Evolutionary conservation across 495 filamentous ascomycete genomes (phyloP).

Genomic region (Chlorociboria aeruginascens): DNA sequence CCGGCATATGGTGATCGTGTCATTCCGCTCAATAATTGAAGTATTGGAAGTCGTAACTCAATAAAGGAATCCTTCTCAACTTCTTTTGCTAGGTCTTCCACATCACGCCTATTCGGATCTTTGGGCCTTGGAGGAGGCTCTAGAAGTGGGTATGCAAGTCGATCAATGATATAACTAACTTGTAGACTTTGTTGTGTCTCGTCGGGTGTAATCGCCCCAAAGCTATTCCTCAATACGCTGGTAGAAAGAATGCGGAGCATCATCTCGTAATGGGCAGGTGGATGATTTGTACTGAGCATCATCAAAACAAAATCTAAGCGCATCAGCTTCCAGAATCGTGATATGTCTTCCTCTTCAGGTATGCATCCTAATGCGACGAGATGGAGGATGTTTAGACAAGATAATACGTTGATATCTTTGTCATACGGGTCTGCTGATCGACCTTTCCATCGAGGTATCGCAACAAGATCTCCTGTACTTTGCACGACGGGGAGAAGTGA

Average conservation of each 20-base stretch:
- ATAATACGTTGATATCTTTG: slow-evolving; percentile 9
- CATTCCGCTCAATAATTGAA: slow-evolving; percentile 15
- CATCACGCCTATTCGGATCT: too few species aligned
- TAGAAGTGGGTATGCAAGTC: slow-evolving; percentile 10
- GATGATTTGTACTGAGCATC: slow-evolving; percentile 14
- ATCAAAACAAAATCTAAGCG: slow-evolving; percentile 16
- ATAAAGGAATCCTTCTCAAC: slow-evolving; percentile 1
- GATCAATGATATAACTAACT: slow-evolving; percentile 11
- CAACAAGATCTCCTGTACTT: slow-evolving; percentile 13
- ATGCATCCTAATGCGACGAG: slow-evolving; percentile 16
- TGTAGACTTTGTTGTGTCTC: neutral
- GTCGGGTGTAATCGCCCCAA: slow-evolving; percentile 11
- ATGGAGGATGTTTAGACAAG: slow-evolving; percentile 17
- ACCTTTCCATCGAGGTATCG: slow-evolving; percentile 12
- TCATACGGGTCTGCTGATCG: neutral
- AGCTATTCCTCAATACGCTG: slow-evolving; percentile 15
- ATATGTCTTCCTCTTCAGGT: slow-evolving; percentile 8
- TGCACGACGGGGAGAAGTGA: slow-evolving; percentile 15
- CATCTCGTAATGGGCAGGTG: slow-evolving; percentile 8
- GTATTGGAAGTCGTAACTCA: slow-evolving; percentile 10
- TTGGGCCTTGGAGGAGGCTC: slow-evolving; percentile 9
- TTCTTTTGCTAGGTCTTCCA: neutral
- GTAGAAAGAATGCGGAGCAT: slow-evolving; percentile 17
- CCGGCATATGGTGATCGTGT: slow-evolving; percentile 13
- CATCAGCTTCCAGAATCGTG: slow-evolving; percentile 17